phyloP scores from a whole-genome alignment of 306 rosid genomes.

The Parietaria judaica region DNA sequence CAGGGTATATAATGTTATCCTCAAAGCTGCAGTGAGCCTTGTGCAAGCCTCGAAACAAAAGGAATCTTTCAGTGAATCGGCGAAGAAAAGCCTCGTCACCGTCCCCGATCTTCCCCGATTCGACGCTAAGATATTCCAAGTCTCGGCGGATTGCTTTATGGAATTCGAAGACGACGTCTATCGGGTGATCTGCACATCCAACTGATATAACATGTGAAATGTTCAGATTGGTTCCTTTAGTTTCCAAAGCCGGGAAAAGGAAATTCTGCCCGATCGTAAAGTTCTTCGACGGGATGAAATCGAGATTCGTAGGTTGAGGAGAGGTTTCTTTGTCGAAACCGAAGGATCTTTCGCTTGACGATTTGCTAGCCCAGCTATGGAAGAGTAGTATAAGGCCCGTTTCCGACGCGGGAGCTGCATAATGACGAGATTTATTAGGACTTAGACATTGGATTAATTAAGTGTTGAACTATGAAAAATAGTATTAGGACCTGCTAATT shows the following conservation, averaged over 20 bases:
- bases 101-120: conserved; percentile 82
- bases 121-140: conserved; percentile 85
- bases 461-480: conserved; percentile 5
- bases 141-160: conserved; percentile 96
- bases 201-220: conserved; percentile 24
- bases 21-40: conserved; percentile 93
- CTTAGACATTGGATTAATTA: neutral
- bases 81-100: conserved; percentile 62
- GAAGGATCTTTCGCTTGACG: conserved; percentile 48
- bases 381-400: conserved; percentile 66
- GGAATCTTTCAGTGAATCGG: conserved; percentile 81
- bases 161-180: conserved; percentile 84
- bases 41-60: conserved; percentile 87
- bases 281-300: conserved; percentile 14
- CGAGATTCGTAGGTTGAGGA: conserved; percentile 37
- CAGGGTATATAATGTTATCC: conserved; percentile 94
- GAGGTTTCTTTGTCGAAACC: conserved; percentile 31
- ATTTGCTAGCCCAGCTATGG: conserved; percentile 61
- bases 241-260: conserved; percentile 63
- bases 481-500: conserved; percentile 62
- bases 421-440: neutral
- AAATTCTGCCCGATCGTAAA: conserved; percentile 24
- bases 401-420: conserved; percentile 72
- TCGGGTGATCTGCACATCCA: conserved; percentile 63
- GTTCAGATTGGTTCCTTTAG: conserved; percentile 50